phyloP scores from a whole-genome alignment of 305 asterid species.

The Petunia hybrid region DNA sequence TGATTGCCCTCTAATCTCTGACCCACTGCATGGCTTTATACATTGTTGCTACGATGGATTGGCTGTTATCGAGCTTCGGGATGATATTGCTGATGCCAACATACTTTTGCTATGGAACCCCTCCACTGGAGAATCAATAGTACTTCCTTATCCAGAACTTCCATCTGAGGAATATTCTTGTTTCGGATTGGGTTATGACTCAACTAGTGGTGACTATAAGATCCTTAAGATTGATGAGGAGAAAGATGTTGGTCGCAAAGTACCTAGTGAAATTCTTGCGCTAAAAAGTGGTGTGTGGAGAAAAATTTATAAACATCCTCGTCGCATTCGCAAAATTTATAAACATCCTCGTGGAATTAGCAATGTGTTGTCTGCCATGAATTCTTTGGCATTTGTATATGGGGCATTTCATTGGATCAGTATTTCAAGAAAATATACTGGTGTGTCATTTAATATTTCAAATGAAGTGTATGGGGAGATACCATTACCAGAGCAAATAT shows the following conservation, averaged over 20 bases:
- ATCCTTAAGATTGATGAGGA: background rate
- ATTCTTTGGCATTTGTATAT: background rate
- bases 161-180: background rate
- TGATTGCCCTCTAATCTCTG: background rate
- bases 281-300: background rate
- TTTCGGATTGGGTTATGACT: background rate
- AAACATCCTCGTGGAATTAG: too few relatives aligned
- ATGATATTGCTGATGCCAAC: too few relatives aligned
- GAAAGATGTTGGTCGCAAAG: background rate
- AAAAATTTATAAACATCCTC: background rate
- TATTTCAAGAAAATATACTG: background rate
- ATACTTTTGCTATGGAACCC: constrained; percentile 7
- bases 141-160: background rate
- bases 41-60: constrained; percentile 1
- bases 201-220: background rate
- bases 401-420: background rate
- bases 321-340: background rate
- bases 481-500: background rate
- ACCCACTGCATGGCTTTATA: too few relatives aligned
- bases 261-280: background rate
- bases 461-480: background rate
- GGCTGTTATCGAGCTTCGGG: background rate
- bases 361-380: background rate
- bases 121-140: background rate
- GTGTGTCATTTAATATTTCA: background rate